Percentiles rank a stretch among this genome's conserved stretches.
Evolutionary conservation across 495 filamentous ascomycete genomes (phyloP).

Genomic region (Hyaloscypha hepaticicola): DNA sequence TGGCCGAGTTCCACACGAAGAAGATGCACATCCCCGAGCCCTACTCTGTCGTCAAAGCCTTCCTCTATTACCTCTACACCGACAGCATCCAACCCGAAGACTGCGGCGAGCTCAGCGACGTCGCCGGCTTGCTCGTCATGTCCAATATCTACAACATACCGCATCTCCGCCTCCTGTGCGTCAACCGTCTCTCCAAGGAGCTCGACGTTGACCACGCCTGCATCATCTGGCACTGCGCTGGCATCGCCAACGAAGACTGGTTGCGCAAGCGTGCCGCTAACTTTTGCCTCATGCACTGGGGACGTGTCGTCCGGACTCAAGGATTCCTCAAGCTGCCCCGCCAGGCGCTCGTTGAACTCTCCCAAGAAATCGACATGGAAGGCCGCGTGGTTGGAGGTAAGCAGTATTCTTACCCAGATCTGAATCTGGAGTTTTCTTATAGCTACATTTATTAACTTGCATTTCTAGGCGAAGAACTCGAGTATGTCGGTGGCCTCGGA

Average conservation of each 20-base stretch:
- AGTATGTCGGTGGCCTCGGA: conserved; percentile 70
- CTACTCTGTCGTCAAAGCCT: conserved; percentile 90
- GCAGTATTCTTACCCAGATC: conserved; percentile 33
- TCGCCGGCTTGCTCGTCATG: conserved; percentile 96
- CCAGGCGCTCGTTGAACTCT: conserved; percentile 80
- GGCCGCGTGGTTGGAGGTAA: conserved; percentile 77
- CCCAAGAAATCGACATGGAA: conserved; percentile 87
- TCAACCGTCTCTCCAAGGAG: conserved; percentile 83
- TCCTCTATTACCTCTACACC: conserved; percentile 94
- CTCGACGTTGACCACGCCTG: conserved; percentile 93
- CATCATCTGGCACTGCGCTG: conserved; percentile 92
- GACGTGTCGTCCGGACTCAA: conserved; percentile 82
- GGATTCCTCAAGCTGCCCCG: conserved; percentile 81
- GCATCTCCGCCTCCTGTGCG: conserved; percentile 82
- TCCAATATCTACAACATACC: conserved; percentile 97
- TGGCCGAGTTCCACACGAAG: conserved; percentile 94
- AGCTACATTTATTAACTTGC: conserved; percentile 14
- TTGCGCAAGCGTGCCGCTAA: conserved; percentile 79
- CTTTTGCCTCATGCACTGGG: conserved; percentile 93
- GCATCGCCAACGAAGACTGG: conserved; percentile 88
- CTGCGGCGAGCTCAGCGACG: conserved; percentile 71
- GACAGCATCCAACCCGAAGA: conserved; percentile 75
- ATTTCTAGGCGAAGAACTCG: conserved; percentile 60
- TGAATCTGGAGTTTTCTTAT: conserved; percentile 13
- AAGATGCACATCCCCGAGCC: conserved; percentile 98